A percentile compares a stretch with the other conserved stretches of the same genome.
Evolutionary conservation across 1,284 basidiomycete genomes (phyloP).

Genomic region (Ustilago esculenta): DNA sequence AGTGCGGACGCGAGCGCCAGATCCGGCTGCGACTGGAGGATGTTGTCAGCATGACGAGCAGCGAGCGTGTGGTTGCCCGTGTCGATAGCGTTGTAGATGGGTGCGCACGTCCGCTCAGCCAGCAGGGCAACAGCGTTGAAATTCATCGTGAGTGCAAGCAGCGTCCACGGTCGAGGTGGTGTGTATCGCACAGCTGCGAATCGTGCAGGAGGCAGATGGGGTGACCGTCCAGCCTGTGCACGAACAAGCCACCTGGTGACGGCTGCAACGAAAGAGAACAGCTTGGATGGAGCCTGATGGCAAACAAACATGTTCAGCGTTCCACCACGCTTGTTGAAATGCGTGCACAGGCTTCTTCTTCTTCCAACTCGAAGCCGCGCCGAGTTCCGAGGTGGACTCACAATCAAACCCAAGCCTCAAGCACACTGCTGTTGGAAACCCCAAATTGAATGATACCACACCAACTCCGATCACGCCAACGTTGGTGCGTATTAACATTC

Average conservation of each 20-base stretch:
- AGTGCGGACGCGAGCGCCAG: slow-evolving; percentile 70
- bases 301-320: too few relatives aligned
- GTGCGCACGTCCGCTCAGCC: slow-evolving; percentile 50
- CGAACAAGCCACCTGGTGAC: slow-evolving; percentile 1
- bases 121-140: slow-evolving; percentile 49
- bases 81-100: slow-evolving; percentile 56
- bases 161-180: slow-evolving; percentile 10
- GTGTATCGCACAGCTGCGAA: slow-evolving; percentile 8
- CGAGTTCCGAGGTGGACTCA: slow-evolving; percentile 24
- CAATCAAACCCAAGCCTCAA: slow-evolving; percentile 4
- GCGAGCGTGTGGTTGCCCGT: slow-evolving; percentile 45
- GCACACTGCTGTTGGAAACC: too few relatives aligned
- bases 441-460: slow-evolving; percentile 11
- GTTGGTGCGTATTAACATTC: not conserved
- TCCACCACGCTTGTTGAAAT: too few relatives aligned
- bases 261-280: slow-evolving; percentile 13
- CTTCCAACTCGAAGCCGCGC: slow-evolving; percentile 5
- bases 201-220: slow-evolving; percentile 4
- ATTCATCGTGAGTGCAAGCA: slow-evolving; percentile 15
- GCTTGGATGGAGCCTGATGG: slow-evolving; percentile 5
- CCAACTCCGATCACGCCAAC: slow-evolving; percentile 11
- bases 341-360: slow-evolving; percentile 7
- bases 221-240: not conserved
- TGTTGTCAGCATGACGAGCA: slow-evolving; percentile 40
- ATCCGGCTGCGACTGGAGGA: slow-evolving; percentile 44